Base-by-base conservation (phyloP, 2,329 filamentous ascomycete species). In the Xylaria hypoxylon region DNA sequence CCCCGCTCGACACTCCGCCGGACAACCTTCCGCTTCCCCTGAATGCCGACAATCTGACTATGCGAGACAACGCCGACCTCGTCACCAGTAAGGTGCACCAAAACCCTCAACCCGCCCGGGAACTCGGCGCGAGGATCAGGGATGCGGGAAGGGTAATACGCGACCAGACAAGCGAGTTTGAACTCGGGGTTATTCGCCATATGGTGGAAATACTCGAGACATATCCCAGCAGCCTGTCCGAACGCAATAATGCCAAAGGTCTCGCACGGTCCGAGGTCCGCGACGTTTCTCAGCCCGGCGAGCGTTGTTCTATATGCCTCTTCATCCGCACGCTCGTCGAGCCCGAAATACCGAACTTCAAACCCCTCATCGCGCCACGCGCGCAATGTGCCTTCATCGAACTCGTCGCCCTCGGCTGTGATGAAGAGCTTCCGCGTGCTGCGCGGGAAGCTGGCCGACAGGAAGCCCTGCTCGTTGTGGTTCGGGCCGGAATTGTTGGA, bases 291-390 rank as follows among this genome's bases (percentile, higher is more conserved):
- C 42, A 83, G 62, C 1, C 71, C 70, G 48, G 75, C 74, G 28
- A 84, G 71, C 66, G 76, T 80, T 2, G 64, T 62, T 13, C 73
- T 33, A 65, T 82, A 84, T 5, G 5, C 35, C 24, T 77, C 75
- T 5, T 24, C 56, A 8, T 76, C 73, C 4, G 68, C 74, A 2
- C 74, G 76, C 10, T 71, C 71, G 6, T 78, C 80, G 76, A 83
- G 78, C 2, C 79, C 71, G 38, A 84, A 67, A 26, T 84, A 84
- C 53, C 80, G 77, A 8, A 81, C 80, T 8, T 80, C 68, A 62
- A 84, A 84, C 0, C 80, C 80, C 62, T 84, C 82, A 11, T 76
- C 77, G 22, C 72, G 74, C 82, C 82, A 84, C 22, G 80, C 79
- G 0, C 63, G 62, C 0, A 84, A 33, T 0, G 78, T 81, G 0